Evolutionary conservation across 1,284 basidiomycete species (phyloP).

Genomic region (Volvariella volvacea): DNA sequence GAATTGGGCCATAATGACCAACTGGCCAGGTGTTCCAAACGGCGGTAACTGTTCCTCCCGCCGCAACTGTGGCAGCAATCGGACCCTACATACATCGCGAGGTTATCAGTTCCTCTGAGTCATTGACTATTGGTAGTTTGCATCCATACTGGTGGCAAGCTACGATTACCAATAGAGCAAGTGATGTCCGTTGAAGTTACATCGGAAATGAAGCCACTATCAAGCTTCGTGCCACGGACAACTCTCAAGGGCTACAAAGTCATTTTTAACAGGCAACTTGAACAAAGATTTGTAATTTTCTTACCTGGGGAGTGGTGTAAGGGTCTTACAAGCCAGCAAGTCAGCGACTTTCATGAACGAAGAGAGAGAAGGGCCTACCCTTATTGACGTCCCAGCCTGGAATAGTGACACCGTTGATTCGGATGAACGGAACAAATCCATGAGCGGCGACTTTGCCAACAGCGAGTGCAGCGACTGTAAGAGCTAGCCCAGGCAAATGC

Average conservation of each 20-base stretch:
- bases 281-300: neutral
- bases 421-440: conserved; percentile 22
- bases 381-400: conserved; percentile 21
- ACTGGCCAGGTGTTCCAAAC: conserved; percentile 31
- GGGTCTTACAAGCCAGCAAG: conserved; percentile 14
- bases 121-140: neutral
- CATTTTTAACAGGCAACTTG: neutral
- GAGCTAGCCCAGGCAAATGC: too few relatives aligned
- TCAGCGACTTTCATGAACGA: too few relatives aligned
- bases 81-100: conserved; percentile 23
- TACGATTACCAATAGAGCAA: conserved; percentile 28
- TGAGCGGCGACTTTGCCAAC: conserved; percentile 18
- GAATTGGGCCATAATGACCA: conserved; percentile 28
- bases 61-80: conserved; percentile 24
- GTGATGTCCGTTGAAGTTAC: conserved; percentile 24
- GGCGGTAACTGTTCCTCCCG: conserved; percentile 23
- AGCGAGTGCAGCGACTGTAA: too few relatives aligned
- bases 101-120: too few relatives aligned
- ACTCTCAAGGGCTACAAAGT: conserved; percentile 20
- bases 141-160: conserved; percentile 21
- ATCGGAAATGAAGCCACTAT: conserved; percentile 26
- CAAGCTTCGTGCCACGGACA: conserved; percentile 26
- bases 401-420: conserved; percentile 19
- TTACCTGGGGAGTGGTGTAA: conserved; percentile 23
- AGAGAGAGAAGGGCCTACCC: conserved; percentile 9